Percentiles rank a stretch among this genome's conserved stretches.
Conservation (phyloP, 306 rosid species). For the Betula pendula region DNA sequence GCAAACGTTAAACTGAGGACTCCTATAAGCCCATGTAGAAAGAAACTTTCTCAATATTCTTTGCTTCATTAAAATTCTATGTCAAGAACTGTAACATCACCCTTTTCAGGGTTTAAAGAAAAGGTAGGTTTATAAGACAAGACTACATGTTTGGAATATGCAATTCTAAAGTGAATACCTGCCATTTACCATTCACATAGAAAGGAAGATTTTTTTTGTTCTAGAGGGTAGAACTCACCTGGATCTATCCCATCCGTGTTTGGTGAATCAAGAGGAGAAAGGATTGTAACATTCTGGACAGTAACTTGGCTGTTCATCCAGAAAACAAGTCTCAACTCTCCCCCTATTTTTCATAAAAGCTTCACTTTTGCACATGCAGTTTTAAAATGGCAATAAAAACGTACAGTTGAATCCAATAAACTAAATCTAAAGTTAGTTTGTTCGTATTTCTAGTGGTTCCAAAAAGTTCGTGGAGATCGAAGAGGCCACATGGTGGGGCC, state of each 20-base stretch:
- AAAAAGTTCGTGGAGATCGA: too few relatives aligned
- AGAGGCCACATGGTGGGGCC: too few relatives aligned
- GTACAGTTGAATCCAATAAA: constrained; percentile 32
- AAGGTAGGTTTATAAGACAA: neutral
- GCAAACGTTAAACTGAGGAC: neutral
- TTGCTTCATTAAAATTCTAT: neutral
- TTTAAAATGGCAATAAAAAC: constrained; percentile 36
- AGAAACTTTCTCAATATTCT: neutral
- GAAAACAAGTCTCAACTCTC: constrained; percentile 56
- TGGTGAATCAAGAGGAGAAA: constrained; percentile 72
- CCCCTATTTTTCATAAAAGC: constrained; percentile 41
- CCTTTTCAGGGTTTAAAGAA: neutral
- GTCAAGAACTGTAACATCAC: neutral
- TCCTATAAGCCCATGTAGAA: neutral
- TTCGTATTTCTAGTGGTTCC: too few relatives aligned
- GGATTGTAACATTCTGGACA: constrained; percentile 58
- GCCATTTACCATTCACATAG: constrained; percentile 2
- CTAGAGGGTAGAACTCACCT: constrained; percentile 45
- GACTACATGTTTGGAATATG: constrained; percentile 5
- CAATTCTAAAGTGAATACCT: constrained; percentile 13
- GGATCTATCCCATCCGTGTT: constrained; percentile 85
- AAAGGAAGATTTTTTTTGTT: constrained; percentile 8
- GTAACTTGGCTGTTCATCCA: constrained; percentile 71
- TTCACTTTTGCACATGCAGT: constrained; percentile 45
- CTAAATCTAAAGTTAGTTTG: too few relatives aligned